These are phyloP conservation scores for Gossypium thurberi DNA, from an alignment of 345 rosid species.

Conservation along the genomic window DNA sequence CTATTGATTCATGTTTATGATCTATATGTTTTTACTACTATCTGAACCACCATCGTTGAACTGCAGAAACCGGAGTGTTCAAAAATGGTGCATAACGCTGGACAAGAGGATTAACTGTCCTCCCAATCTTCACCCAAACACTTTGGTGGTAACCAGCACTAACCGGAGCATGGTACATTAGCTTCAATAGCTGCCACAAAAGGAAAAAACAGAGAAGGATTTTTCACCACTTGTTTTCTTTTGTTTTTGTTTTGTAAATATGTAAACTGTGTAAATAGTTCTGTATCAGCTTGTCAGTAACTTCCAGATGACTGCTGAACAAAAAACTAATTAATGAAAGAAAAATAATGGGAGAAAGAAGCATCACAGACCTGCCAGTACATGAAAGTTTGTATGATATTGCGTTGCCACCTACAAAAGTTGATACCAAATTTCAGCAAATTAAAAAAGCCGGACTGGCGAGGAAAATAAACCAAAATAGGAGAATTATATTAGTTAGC, in stretches of 20 bases:
- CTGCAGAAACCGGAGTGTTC: neutral
- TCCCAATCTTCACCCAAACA: neutral
- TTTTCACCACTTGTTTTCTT: neutral
- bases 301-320: neutral
- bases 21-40: neutral
- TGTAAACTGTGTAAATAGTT: neutral
- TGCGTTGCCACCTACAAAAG: conserved; percentile 86
- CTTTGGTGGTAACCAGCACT: neutral
- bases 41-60: neutral
- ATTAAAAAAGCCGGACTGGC: conserved; percentile 1
- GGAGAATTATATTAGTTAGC: conserved; percentile 7
- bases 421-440: neutral
- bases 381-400: conserved; percentile 88
- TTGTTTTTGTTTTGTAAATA: neutral
- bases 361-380: conserved; percentile 78
- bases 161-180: neutral
- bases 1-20: neutral
- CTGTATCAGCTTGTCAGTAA: neutral
- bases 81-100: neutral
- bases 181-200: neutral
- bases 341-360: neutral
- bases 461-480: neutral
- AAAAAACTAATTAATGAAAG: neutral
- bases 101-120: neutral
- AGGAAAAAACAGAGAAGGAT: neutral